phyloP scores from a whole-genome alignment of 2,329 filamentous ascomycete genomes.

The Microcera coccophila region DNA sequence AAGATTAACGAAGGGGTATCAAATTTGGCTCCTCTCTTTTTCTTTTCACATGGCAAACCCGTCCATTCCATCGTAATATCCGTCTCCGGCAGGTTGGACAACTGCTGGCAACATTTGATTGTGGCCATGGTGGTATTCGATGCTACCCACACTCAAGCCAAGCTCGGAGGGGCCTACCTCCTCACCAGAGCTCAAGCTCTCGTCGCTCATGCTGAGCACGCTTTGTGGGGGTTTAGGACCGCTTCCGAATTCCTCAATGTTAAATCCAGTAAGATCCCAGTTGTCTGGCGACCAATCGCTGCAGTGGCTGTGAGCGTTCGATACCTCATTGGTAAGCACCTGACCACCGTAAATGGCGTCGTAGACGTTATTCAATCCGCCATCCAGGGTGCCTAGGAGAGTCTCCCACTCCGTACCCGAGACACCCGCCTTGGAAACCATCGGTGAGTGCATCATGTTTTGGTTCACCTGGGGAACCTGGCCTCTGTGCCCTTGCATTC shows the following conservation, averaged over 20 bases:
- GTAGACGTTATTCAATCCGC: conserved; percentile 77
- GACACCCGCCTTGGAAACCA: conserved; percentile 40
- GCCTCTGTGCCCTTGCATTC: conserved; percentile 32
- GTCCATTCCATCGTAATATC: conserved; percentile 8
- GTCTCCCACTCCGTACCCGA: conserved; percentile 77
- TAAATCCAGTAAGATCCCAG: conserved; percentile 53
- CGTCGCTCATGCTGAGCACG: conserved; percentile 54
- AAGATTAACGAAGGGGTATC: not conserved
- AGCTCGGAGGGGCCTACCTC: conserved; percentile 47
- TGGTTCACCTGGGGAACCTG: conserved; percentile 20
- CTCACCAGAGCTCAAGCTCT: conserved; percentile 54
- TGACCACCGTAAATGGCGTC: conserved; percentile 74
- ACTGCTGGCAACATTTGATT: conserved; percentile 1
- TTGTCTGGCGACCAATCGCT: conserved; percentile 54
- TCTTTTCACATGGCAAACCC: not conserved
- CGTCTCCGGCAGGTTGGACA: conserved; percentile 5
- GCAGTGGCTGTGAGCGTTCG: conserved; percentile 39
- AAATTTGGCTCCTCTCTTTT: conserved; percentile 5
- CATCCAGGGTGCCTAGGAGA: conserved; percentile 73
- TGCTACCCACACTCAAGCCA: conserved; percentile 39
- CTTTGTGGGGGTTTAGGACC: conserved; percentile 47
- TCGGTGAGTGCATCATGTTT: conserved; percentile 24
- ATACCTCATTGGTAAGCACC: conserved; percentile 44
- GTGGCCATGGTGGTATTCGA: conserved; percentile 24
- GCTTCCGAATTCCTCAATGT: conserved; percentile 45